Evolutionary conservation across 257 asterid genomes (phyloP).

Genomic region (Nicotiana undulata): DNA sequence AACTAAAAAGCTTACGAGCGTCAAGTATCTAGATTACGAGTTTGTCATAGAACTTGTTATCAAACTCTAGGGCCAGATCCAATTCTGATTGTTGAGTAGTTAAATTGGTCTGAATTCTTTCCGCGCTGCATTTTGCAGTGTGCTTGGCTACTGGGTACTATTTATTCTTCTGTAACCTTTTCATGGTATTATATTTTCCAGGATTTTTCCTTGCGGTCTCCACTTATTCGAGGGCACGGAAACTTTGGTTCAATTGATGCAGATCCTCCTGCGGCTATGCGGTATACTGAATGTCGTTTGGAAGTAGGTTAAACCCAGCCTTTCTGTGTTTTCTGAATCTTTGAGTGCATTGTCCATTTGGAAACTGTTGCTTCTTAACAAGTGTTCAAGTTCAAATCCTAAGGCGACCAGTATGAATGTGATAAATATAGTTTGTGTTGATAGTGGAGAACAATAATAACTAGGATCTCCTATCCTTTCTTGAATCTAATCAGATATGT

Average conservation of each 20-base stretch:
- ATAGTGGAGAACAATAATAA: background rate
- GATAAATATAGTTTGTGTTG: background rate
- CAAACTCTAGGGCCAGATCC: background rate
- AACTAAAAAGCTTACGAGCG: background rate
- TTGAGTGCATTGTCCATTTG: background rate
- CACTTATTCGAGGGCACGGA: conserved; percentile 95
- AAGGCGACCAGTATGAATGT: background rate
- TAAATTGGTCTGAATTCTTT: background rate
- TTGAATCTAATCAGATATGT: background rate
- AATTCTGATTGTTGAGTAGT: background rate
- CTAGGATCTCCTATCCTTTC: background rate
- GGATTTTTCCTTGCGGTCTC: conserved; percentile 96
- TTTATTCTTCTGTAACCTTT: background rate
- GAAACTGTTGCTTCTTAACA: background rate
- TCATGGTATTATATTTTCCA: conserved; percentile 15
- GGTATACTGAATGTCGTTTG: conserved; percentile 96
- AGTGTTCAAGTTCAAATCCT: background rate
- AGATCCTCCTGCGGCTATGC: conserved; percentile 99
- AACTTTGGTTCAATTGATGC: conserved; percentile 98
- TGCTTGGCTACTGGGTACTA: background rate
- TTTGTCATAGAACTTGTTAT: background rate
- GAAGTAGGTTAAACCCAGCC: conserved; percentile 44
- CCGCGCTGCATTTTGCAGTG: background rate
- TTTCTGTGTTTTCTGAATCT: background rate
- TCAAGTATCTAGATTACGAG: background rate